Percentiles rank a stretch among this genome's conserved stretches.
These are phyloP conservation scores for Ophiostoma sp. DNA, from an alignment of 2,329 filamentous ascomycete genomes.

Conservation along the genomic window DNA sequence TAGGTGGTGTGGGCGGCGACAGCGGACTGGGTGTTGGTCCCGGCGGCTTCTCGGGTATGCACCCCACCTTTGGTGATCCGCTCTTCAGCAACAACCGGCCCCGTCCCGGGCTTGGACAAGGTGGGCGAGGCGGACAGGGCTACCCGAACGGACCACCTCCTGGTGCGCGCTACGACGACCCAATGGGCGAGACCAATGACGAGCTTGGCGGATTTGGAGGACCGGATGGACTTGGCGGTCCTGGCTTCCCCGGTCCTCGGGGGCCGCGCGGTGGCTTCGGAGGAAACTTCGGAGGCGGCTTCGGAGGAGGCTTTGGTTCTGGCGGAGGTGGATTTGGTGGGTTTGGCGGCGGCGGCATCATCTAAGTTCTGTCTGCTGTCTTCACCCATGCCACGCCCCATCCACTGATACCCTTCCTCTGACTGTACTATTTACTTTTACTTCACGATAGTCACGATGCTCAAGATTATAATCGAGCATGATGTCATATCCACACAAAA, in stretches of 20 bases:
- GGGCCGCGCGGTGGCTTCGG: constrained; percentile 31
- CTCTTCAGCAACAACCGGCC: constrained; percentile 59
- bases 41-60: constrained; percentile 70
- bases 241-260: neutral
- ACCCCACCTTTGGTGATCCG: constrained; percentile 90
- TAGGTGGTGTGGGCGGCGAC: constrained; percentile 41
- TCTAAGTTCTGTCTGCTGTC: neutral
- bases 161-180: constrained; percentile 91
- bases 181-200: constrained; percentile 40
- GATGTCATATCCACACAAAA: neutral
- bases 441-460: neutral
- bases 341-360: constrained; percentile 22
- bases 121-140: constrained; percentile 39
- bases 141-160: constrained; percentile 69
- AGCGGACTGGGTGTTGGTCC: constrained; percentile 38
- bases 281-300: constrained; percentile 35
- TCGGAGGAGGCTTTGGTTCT: constrained; percentile 31
- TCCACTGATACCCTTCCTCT: neutral
- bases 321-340: constrained; percentile 20
- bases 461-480: neutral
- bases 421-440: neutral
- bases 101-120: constrained; percentile 30
- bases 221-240: neutral
- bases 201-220: constrained; percentile 48
- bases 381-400: too few relatives aligned